These are phyloP conservation scores for Plenodomus biglobosus DNA, from an alignment of 2,329 filamentous ascomycete genomes.

Conservation along the genomic window DNA sequence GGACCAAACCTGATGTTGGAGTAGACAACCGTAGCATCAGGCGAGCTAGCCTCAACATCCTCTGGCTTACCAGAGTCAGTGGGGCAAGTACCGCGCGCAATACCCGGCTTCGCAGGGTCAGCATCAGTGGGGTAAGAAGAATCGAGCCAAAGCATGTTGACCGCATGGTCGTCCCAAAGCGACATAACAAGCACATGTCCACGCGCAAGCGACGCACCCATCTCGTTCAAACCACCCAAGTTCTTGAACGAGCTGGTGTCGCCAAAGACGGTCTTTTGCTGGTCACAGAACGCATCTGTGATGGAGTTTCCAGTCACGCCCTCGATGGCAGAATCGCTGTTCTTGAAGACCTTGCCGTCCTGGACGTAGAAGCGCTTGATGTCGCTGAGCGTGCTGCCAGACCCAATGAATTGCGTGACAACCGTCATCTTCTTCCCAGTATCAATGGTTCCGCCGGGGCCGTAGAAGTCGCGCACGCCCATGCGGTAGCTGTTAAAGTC, in stretches of 20 bases:
- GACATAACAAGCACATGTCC: constrained; percentile 68
- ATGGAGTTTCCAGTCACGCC: constrained; percentile 57
- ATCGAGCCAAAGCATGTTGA: constrained; percentile 77
- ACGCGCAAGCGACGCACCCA: constrained; percentile 57
- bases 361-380: constrained; percentile 56
- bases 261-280: constrained; percentile 58
- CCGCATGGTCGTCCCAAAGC: constrained; percentile 65
- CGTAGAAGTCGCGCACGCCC: constrained; percentile 66
- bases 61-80: constrained; percentile 42
- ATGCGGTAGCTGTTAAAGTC: constrained; percentile 64
- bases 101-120: constrained; percentile 36
- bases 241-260: constrained; percentile 57
- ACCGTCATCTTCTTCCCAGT: constrained; percentile 52
- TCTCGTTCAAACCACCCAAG: constrained; percentile 58
- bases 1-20: constrained; percentile 47
- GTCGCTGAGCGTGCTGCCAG: constrained; percentile 47
- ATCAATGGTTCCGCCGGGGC: constrained; percentile 53
- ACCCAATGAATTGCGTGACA: constrained; percentile 54
- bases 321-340: constrained; percentile 47
- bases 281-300: constrained; percentile 60
- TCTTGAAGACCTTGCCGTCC: constrained; percentile 52
- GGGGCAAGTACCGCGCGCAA: constrained; percentile 42
- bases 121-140: constrained; percentile 59
- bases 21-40: constrained; percentile 41
- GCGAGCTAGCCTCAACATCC: constrained; percentile 41